Conservation (phyloP, 1,284 basidiomycete species). For the Ganoderma lucidum region DNA sequence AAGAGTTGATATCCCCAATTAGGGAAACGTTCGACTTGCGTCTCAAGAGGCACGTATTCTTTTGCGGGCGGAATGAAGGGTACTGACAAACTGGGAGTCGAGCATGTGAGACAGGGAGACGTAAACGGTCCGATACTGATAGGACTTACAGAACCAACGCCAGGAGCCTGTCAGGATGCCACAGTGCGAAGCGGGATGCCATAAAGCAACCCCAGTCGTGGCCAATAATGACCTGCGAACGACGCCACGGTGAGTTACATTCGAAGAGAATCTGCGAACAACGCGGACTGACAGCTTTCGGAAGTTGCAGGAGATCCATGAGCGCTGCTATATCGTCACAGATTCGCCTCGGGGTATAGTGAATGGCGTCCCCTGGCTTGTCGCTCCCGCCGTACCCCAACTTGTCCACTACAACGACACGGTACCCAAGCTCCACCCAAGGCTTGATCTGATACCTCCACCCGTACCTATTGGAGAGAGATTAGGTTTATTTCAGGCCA, state of each 20-base stretch:
- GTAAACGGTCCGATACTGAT: constrained; percentile 3
- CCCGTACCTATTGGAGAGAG: constrained; percentile 58
- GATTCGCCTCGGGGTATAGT: constrained; percentile 68
- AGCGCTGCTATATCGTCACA: constrained; percentile 69
- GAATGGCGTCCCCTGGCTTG: constrained; percentile 60
- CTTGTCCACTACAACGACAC: constrained; percentile 78
- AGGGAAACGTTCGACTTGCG: constrained; percentile 58
- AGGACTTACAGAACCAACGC: constrained; percentile 63
- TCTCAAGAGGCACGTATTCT: constrained; percentile 56
- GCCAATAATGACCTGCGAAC: constrained; percentile 64
- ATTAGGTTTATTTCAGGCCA: not conserved
- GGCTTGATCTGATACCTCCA: constrained; percentile 75
- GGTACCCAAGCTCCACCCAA: constrained; percentile 67
- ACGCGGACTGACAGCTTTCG: constrained; percentile 55
- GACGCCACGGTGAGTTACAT: constrained; percentile 11
- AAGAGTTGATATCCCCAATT: constrained; percentile 71
- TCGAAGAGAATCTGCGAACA: constrained; percentile 1
- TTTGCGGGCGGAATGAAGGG: constrained; percentile 65
- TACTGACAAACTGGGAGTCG: constrained; percentile 58
- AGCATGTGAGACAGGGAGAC: constrained; percentile 8
- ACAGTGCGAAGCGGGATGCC: constrained; percentile 69
- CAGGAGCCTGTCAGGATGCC: constrained; percentile 66
- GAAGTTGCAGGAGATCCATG: constrained; percentile 60
- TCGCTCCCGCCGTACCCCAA: constrained; percentile 75
- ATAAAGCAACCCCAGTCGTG: constrained; percentile 78